phyloP scores from a whole-genome alignment of 192 early-diverging fungal species.

The Coemansia sp. region DNA sequence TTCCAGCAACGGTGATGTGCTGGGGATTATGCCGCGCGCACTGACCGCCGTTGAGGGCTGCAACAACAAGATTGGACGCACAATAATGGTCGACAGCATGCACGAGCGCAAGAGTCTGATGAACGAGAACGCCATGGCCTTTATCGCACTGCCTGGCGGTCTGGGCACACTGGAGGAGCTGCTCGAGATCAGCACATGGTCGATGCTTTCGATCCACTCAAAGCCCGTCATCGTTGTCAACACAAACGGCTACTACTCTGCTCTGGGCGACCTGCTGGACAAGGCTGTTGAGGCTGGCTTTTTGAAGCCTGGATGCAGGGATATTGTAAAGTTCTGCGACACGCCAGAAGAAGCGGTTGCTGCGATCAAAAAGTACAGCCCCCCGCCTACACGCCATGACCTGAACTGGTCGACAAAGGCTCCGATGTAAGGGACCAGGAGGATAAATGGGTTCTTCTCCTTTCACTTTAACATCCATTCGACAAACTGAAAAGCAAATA shows the following conservation, averaged over 20 bases:
- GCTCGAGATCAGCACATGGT: slow-evolving; percentile 80
- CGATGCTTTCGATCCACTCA: slow-evolving; percentile 72
- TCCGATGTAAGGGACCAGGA: neutral
- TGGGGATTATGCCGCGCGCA: slow-evolving; percentile 76
- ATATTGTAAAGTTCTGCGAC: slow-evolving; percentile 60
- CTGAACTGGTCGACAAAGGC: slow-evolving; percentile 53
- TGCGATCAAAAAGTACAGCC: slow-evolving; percentile 56
- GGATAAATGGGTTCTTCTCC: neutral
- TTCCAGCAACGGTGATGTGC: slow-evolving; percentile 61
- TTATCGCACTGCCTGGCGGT: slow-evolving; percentile 85
- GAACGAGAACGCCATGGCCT: slow-evolving; percentile 66
- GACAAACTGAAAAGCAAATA: neutral
- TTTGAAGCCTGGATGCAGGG: slow-evolving; percentile 50
- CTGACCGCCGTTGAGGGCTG: slow-evolving; percentile 57
- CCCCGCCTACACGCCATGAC: slow-evolving; percentile 51
- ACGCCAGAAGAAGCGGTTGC: slow-evolving; percentile 61
- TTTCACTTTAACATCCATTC: neutral
- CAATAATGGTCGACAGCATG: slow-evolving; percentile 76
- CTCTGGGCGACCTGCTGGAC: slow-evolving; percentile 65
- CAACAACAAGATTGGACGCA: slow-evolving; percentile 46
- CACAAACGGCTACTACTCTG: slow-evolving; percentile 73
- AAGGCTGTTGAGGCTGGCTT: slow-evolving; percentile 66
- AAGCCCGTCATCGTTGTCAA: slow-evolving; percentile 83
- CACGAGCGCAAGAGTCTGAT: slow-evolving; percentile 78
- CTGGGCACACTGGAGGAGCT: slow-evolving; percentile 88